phyloP scores from a whole-genome alignment of 2,329 filamentous ascomycete genomes.

The Amauroascus niger region DNA sequence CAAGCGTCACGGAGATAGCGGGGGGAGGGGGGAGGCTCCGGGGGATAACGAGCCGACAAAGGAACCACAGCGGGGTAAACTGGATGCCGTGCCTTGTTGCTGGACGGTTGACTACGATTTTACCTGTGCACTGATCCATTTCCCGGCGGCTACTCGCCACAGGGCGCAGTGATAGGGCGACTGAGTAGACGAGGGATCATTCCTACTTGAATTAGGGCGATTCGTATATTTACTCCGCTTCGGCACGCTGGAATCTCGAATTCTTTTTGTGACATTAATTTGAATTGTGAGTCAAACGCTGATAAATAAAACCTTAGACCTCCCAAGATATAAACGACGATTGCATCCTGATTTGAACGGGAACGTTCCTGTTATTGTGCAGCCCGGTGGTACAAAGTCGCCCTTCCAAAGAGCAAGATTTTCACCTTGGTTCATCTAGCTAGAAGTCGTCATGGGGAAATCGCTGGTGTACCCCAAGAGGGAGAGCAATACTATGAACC shows the following conservation, averaged over 20 bases:
- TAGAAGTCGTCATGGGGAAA: constrained; percentile 39
- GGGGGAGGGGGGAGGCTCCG: background rate
- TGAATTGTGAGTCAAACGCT: background rate
- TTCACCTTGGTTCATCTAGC: no score
- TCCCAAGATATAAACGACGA: background rate
- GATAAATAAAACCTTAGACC: background rate
- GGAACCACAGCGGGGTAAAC: background rate
- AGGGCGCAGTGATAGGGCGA: background rate
- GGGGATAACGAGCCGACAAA: background rate
- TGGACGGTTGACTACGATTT: no score
- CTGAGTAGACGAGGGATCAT: background rate
- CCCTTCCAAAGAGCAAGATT: background rate
- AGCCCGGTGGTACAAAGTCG: background rate
- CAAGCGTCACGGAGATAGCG: background rate
- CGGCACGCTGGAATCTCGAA: background rate
- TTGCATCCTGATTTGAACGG: background rate
- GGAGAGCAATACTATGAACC: constrained; percentile 55
- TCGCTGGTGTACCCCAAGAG: constrained; percentile 52
- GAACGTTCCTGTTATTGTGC: background rate
- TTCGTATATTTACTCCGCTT: background rate
- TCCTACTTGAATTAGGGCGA: background rate
- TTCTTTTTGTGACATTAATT: background rate
- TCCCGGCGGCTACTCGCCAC: background rate
- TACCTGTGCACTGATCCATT: background rate
- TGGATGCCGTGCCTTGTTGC: background rate